Conservation (phyloP, 2,329 filamentous ascomycete species). For the Nothophoma quercina region DNA sequence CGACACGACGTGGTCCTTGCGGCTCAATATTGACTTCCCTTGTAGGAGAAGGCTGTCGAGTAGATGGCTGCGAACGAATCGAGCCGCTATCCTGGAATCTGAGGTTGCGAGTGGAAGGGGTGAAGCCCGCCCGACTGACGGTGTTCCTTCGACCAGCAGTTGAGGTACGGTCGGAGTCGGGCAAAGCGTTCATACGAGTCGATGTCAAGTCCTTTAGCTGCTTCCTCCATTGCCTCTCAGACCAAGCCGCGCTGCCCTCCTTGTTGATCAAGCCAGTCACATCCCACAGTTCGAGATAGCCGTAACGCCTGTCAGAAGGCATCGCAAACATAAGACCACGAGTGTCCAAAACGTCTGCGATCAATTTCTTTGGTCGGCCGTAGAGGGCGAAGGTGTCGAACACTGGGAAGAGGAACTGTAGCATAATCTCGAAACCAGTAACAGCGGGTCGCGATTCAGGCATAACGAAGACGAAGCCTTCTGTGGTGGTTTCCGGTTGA, state of each 20-base stretch:
- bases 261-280: constrained; percentile 81
- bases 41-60: constrained; percentile 54
- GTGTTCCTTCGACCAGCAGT: constrained; percentile 54
- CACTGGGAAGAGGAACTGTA: constrained; percentile 89
- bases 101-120: constrained; percentile 44
- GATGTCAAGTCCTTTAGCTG: constrained; percentile 88
- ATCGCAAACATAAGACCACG: constrained; percentile 98
- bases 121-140: constrained; percentile 51
- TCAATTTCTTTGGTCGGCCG: constrained; percentile 83
- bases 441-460: constrained; percentile 92
- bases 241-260: constrained; percentile 78
- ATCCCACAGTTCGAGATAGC: constrained; percentile 89
- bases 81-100: constrained; percentile 55
- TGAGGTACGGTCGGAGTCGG: constrained; percentile 48
- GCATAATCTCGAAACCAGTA: constrained; percentile 92
- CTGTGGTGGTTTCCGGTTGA: constrained; percentile 76
- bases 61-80: constrained; percentile 54
- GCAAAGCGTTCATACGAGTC: constrained; percentile 69
- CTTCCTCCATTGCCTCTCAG: constrained; percentile 87
- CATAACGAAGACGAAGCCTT: constrained; percentile 98
- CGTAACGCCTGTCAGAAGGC: constrained; percentile 85
- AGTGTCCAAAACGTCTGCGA: constrained; percentile 85
- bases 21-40: constrained; percentile 37
- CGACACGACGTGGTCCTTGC: constrained; percentile 49
- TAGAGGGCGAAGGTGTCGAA: constrained; percentile 94